A percentile compares a stretch with the other conserved stretches of the same genome.
Evolutionary conservation across 2,329 filamentous ascomycete species (phyloP).

Genomic region (Calonectria pseudoreteaudii): DNA sequence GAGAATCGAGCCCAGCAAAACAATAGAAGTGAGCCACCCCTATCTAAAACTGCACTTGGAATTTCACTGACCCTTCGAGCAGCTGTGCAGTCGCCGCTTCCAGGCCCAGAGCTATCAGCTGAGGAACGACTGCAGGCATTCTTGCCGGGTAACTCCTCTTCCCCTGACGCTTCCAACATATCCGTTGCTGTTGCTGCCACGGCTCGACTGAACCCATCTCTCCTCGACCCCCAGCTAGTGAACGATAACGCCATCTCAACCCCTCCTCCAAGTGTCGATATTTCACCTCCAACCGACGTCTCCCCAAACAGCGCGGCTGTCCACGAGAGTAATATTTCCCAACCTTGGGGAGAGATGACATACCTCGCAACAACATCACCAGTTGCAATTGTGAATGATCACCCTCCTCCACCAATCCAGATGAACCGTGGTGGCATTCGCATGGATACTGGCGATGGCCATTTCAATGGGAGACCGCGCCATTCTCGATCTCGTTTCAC

Average conservation of each 20-base stretch:
- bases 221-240: conserved; percentile 65
- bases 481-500: conserved; percentile 70
- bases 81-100: conserved; percentile 39
- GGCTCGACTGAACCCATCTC: conserved; percentile 65
- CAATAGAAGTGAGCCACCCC: conserved; percentile 39
- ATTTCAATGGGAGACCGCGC: conserved; percentile 60
- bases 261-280: conserved; percentile 44
- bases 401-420: conserved; percentile 47
- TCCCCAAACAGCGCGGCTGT: conserved; percentile 37
- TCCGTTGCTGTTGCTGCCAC: conserved; percentile 69
- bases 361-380: conserved; percentile 55
- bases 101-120: conserved; percentile 52
- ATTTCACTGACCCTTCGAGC: conserved; percentile 30
- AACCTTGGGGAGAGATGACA: conserved; percentile 67
- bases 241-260: conserved; percentile 45
- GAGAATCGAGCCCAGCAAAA: conserved; percentile 49
- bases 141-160: conserved; percentile 50
- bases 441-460: conserved; percentile 60
- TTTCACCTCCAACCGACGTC: conserved; percentile 36
- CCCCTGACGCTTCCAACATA: conserved; percentile 61
- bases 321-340: conserved; percentile 44
- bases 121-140: conserved; percentile 65
- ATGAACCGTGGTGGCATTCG: conserved; percentile 62
- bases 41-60: background rate
- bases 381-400: conserved; percentile 46